These are phyloP conservation scores for Platanthera zijinensis DNA, from an alignment of 106 monocot genomes.

Conservation along the genomic window DNA sequence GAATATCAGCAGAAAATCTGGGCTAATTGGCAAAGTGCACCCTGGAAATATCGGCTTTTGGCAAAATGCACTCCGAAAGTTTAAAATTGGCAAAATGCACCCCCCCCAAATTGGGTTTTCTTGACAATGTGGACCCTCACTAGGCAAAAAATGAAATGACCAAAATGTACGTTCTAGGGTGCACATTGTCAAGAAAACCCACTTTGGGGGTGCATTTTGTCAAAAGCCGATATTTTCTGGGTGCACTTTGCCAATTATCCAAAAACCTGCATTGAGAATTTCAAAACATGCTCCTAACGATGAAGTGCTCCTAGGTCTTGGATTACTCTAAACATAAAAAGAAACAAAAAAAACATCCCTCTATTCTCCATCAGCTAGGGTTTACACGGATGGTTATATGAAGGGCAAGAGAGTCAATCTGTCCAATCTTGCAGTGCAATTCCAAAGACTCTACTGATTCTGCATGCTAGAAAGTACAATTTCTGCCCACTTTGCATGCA, in stretches of 20 bases:
- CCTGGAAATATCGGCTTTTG: too few species aligned
- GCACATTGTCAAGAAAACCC: too few species aligned
- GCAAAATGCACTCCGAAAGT: too few species aligned
- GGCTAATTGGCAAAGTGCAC: too few species aligned
- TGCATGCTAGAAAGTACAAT: neutral
- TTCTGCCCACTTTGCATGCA: neutral
- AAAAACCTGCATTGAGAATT: neutral
- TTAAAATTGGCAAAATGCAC: too few species aligned
- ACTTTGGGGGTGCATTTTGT: too few species aligned
- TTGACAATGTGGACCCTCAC: too few species aligned
- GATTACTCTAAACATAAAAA: neutral
- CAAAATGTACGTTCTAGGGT: too few species aligned
- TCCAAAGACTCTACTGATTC: neutral
- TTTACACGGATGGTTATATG: neutral
- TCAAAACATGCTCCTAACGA: neutral
- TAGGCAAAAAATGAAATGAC: too few species aligned
- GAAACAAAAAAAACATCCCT: neutral
- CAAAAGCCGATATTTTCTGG: too few species aligned
- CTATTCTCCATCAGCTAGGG: neutral
- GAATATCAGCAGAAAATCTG: neutral
- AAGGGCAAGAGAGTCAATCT: neutral
- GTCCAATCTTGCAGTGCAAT: neutral
- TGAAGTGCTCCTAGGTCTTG: neutral
- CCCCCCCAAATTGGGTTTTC: too few species aligned
- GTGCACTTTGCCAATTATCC: too few species aligned